Percentiles rank a stretch among this genome's conserved stretches.
Evolutionary conservation across 2,329 filamentous ascomycete genomes (phyloP).

Genomic region (Endothia cerciana): DNA sequence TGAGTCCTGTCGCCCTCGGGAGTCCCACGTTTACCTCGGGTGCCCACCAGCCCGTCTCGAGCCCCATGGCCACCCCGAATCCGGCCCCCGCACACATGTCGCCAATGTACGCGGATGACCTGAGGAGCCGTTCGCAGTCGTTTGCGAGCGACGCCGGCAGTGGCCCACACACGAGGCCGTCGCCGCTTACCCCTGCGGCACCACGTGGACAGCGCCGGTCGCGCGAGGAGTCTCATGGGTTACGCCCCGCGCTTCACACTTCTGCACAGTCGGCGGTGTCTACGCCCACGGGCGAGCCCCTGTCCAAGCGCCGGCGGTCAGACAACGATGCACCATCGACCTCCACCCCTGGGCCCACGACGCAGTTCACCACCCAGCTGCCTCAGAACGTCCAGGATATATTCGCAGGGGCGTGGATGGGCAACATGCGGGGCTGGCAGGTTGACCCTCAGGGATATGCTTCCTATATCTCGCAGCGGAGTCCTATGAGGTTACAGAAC

Average conservation of each 20-base stretch:
- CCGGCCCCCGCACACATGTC: background rate
- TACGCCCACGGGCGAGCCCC: background rate
- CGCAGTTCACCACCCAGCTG: conserved; percentile 17
- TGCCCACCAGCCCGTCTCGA: background rate
- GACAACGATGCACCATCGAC: background rate
- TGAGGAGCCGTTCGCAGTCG: background rate
- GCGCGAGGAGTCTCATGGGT: background rate
- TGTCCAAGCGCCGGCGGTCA: conserved; percentile 7
- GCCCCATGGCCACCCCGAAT: background rate
- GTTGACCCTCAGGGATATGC: background rate
- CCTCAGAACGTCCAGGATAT: conserved; percentile 19
- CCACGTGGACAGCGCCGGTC: background rate
- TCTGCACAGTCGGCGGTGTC: background rate
- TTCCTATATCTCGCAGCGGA: background rate
- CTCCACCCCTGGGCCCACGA: background rate
- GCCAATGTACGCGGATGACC: background rate
- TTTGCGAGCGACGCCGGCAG: background rate
- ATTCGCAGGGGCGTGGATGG: conserved; percentile 3
- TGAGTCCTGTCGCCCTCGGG: background rate
- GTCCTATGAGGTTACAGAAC: background rate
- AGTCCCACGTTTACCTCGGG: background rate
- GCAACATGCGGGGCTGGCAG: background rate
- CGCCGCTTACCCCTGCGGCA: background rate
- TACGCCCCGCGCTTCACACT: background rate
- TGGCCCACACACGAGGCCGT: no score